Base-by-base conservation (phyloP, 805 yeast genomes). In the Candida dendrica region DNA sequence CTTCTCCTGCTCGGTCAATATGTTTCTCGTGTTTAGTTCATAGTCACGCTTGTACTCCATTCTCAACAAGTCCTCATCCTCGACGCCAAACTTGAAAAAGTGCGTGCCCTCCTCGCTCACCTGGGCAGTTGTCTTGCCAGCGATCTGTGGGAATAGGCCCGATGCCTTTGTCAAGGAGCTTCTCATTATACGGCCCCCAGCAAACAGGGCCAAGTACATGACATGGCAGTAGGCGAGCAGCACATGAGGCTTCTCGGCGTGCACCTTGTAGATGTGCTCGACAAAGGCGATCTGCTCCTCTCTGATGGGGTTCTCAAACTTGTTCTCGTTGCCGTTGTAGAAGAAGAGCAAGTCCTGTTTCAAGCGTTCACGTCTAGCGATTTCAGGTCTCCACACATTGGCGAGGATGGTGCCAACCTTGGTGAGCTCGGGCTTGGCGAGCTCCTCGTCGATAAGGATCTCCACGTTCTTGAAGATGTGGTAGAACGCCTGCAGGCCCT, bases 151-250 rank as follows among this genome's bases (percentile, higher is more conserved):
- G 71, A 84, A 84, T 42, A 85, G 61, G 2, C 89, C 86, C 6
- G 81, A 65, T 19, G 88, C 81, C 53, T 73, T 76, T 39, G 80
- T 68, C 24, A 86, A 62, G 15, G 79, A 74, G 0, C 89, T 79
- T 45, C 81, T 67, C 77, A 87, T 72, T 29, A 86, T 69, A 47
- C 80, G 70, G 15, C 95, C 95, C 39, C 95, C 95, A 2, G 95
- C 95, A 65, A 86, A 86, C 39, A 86, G 71, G 0, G 93, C 95
- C 55, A 86, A 65, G 62, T 86, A 86, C 77, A 86, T 72, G 38
- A 84, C 93, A 58, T 86, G 95, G 66, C 87, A 77, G 60, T 86
- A 86, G 5, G 95, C 93, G 37, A 86, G 66, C 31, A 86, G 61
- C 17, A 84, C 61, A 50, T 83, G 76, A 7, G 95, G 95, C 54